Evolutionary conservation across 2,329 filamentous ascomycete genomes (phyloP), one percentile per base, ranked within the genome.

Genomic region (Pyricularia pennisetigena): DNA sequence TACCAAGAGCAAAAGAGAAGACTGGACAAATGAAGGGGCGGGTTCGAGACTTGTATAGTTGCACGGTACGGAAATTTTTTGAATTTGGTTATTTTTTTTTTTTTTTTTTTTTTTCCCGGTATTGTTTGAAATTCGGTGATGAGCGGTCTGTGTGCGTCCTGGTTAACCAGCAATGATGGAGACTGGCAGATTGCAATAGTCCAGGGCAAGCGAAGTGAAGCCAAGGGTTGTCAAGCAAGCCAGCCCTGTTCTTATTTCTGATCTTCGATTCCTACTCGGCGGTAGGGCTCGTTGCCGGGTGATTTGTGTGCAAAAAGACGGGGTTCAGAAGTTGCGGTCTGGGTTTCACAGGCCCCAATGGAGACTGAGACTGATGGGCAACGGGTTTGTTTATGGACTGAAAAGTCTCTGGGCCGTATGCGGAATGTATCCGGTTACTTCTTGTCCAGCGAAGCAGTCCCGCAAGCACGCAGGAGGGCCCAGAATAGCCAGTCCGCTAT

Each of bases 261-360:
- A 49, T 49, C 41, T 26, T 26, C 57, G 57, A 24, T 26, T 23
- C 35, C 24, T 29, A 28, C 41, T 54, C 23, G 23, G 26, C 30
- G 24, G 41, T 28, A 24, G 20, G 23, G 23, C n/a, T 67, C 41
- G 66, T 67, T 67, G 66, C 66, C 35, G 28, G 66, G 66, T 67
- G 57, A 67, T 12, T 24, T 29, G 29, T 57, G 57, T 61, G 57
- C 23, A 61, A 23, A 23, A 24, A 61, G n/a, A 61, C 57, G 29
- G 28, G 66, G 23, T 26, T 29, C 30, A 63, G 30, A 67, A 67
- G 66, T 67, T 67, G 66, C 66, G 66, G 66, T 67, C 66, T 67
- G 66, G 26, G 28, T 28, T 28, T 67, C 62, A 24, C 26, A 23
- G 23, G 30, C 29, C 32, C 66, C 30, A 49, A 67, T 67, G 26